Evolutionary conservation across 345 rosid genomes (phyloP).

Genomic region (Zanthoxylum bungeanum): DNA sequence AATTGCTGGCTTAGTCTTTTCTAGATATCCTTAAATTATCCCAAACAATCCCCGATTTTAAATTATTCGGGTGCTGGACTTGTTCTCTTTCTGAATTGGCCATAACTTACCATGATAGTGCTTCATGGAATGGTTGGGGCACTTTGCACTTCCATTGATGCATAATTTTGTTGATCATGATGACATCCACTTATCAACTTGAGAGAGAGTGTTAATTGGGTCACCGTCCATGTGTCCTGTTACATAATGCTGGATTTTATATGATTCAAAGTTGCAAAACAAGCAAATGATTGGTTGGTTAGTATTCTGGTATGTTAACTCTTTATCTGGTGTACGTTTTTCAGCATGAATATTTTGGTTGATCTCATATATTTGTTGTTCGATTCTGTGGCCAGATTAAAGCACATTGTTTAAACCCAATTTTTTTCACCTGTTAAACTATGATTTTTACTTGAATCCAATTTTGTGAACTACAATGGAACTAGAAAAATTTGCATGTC

Average conservation of each 20-base stretch:
- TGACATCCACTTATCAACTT: too few species aligned
- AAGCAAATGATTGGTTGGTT: neutral
- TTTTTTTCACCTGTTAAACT: too few species aligned
- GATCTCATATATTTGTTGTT: neutral
- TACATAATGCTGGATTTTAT: neutral
- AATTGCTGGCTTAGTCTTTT: neutral
- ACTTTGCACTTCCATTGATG: neutral
- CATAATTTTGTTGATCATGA: neutral
- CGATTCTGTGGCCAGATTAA: neutral
- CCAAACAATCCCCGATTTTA: neutral
- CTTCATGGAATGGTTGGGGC: neutral
- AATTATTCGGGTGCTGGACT: constrained; percentile 1
- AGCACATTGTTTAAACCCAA: too few species aligned
- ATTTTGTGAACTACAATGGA: neutral
- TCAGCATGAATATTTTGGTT: neutral
- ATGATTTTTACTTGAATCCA: neutral
- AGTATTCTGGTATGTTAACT: neutral
- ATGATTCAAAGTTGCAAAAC: neutral
- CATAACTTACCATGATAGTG: too few species aligned
- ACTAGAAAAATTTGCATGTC: neutral
- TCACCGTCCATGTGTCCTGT: neutral
- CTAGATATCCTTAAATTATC: neutral
- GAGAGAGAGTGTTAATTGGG: neutral
- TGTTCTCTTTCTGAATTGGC: too few species aligned
- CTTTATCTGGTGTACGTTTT: neutral